phyloP scores from a whole-genome alignment of 164 flowering plant species.

The Nelumbo lutea region DNA sequence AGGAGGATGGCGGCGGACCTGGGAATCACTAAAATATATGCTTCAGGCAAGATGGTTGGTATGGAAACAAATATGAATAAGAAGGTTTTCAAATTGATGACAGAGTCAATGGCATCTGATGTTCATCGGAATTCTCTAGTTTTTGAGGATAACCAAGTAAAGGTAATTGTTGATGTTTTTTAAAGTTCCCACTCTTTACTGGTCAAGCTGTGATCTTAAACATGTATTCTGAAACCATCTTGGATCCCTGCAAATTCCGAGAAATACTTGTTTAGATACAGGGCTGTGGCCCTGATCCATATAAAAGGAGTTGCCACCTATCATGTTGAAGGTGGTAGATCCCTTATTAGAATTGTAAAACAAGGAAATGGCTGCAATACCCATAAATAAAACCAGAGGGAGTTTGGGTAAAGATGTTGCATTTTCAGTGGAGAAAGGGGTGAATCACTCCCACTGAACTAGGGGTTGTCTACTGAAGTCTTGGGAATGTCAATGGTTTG shows the following conservation, averaged over 20 bases:
- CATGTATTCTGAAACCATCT: neutral
- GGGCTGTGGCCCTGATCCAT: no score
- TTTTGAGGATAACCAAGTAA: slow-evolving; percentile 60
- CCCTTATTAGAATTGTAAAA: no score
- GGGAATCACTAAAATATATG: slow-evolving; percentile 75
- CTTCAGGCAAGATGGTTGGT: slow-evolving; percentile 72
- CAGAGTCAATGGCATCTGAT: slow-evolving; percentile 72
- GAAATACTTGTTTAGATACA: no score
- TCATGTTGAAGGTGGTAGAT: no score
- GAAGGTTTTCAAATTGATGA: slow-evolving; percentile 72
- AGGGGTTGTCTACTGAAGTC: no score
- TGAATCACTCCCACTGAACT: no score
- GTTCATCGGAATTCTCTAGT: slow-evolving; percentile 47
- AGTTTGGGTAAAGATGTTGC: no score
- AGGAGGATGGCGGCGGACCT: slow-evolving; percentile 97
- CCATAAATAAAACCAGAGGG: no score
- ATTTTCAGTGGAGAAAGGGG: no score
- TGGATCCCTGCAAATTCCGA: neutral
- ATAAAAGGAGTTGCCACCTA: no score
- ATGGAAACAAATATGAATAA: slow-evolving; percentile 78
- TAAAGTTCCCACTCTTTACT: neutral
- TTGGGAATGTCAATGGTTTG: no score
- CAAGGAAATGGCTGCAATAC: no score
- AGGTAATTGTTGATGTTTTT: slow-evolving; percentile 40
- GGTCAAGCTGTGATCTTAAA: neutral